These are phyloP conservation scores for Elsinoe necatrix DNA, from an alignment of 2,329 filamentous ascomycete genomes.

Conservation along the genomic window DNA sequence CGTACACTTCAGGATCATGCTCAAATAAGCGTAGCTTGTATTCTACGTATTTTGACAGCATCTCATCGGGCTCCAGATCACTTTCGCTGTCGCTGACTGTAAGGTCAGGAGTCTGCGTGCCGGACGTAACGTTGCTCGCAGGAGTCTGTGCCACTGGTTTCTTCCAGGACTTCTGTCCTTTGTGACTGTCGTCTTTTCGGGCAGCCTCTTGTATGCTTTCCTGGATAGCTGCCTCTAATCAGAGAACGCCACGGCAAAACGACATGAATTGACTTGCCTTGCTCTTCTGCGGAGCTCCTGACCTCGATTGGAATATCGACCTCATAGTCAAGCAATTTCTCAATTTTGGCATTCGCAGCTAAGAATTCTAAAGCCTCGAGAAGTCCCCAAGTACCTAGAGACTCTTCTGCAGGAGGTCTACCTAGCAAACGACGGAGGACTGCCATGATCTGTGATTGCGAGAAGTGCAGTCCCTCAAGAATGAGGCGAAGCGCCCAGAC, in stretches of 20 bases:
- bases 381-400: constrained; percentile 63
- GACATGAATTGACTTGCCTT: constrained; percentile 8
- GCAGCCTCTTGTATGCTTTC: background rate
- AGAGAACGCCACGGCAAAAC: background rate
- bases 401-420: constrained; percentile 51
- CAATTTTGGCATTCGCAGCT: constrained; percentile 58
- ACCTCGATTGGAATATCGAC: background rate
- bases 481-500: constrained; percentile 78
- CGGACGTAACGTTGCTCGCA: background rate
- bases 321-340: constrained; percentile 29
- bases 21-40: constrained; percentile 52
- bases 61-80: constrained; percentile 42
- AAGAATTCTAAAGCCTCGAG: constrained; percentile 87
- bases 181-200: background rate
- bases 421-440: constrained; percentile 59
- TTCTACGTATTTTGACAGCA: constrained; percentile 65
- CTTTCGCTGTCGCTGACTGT: constrained; percentile 43
- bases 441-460: constrained; percentile 52
- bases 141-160: background rate
- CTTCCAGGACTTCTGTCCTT: constrained; percentile 3
- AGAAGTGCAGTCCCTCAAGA: constrained; percentile 61
- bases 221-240: background rate
- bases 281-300: background rate
- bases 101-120: constrained; percentile 23
- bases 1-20: constrained; percentile 50